Conservation (phyloP, 2,329 filamentous ascomycete species). For the Fusarium sp. region DNA sequence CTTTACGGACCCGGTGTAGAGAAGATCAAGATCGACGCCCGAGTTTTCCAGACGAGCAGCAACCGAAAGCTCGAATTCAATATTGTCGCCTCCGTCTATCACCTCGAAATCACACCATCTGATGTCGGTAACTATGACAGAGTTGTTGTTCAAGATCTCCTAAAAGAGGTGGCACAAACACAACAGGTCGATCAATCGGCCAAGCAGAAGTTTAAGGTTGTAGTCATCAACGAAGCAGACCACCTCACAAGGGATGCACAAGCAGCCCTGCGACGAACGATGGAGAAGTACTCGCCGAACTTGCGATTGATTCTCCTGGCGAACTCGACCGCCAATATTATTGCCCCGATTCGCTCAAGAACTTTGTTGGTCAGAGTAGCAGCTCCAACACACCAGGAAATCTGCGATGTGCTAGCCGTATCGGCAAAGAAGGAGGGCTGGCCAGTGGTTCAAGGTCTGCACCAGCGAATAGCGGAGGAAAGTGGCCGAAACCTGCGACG, state of each 20-base stretch:
- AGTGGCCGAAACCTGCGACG: conserved; percentile 91
- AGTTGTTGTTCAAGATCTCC: conserved; percentile 92
- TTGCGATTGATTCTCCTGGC: conserved; percentile 90
- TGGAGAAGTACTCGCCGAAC: conserved; percentile 99
- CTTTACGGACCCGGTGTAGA: conserved; percentile 97
- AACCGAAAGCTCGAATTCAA: conserved; percentile 99
- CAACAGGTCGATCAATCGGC: conserved; percentile 97
- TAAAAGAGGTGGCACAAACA: conserved; percentile 98
- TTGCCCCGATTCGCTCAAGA: conserved; percentile 94
- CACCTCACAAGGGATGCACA: conserved; percentile 94
- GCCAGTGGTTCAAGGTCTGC: conserved; percentile 79
- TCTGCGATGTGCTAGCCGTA: conserved; percentile 79
- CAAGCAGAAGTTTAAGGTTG: conserved; percentile 95
- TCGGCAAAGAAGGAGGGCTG: conserved; percentile 85
- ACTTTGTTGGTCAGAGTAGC: conserved; percentile 93
- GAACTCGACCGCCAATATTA: conserved; percentile 98
- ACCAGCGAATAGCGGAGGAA: conserved; percentile 87
- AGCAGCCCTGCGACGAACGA: conserved; percentile 91
- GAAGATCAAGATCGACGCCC: conserved; percentile 99
- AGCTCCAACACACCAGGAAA: conserved; percentile 87
- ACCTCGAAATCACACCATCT: conserved; percentile 97
- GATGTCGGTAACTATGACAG: conserved; percentile 97
- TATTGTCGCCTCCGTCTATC: conserved; percentile 96
- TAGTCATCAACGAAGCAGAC: conserved; percentile 99
- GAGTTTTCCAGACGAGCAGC: conserved; percentile 93